Conservation (phyloP, 305 asterid genomes). For the Fraxinus dipetala region DNA sequence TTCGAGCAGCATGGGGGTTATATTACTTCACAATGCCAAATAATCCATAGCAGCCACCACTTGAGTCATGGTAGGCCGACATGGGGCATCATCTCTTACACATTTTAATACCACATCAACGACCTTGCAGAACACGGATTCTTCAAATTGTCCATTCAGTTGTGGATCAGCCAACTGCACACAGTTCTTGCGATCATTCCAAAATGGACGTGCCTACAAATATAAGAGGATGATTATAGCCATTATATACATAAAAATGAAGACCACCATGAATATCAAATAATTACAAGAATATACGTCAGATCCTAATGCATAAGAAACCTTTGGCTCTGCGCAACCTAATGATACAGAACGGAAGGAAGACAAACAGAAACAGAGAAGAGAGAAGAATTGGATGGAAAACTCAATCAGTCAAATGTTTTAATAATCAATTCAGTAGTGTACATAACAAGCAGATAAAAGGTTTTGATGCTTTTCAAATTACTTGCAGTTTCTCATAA, state of each 20-base stretch:
- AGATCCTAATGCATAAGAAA: neutral
- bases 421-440: neutral
- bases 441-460: neutral
- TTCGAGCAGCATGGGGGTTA: neutral
- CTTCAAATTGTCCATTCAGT: conserved; percentile 6
- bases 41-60: conserved; percentile 13
- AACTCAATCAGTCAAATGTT: neutral
- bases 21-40: neutral
- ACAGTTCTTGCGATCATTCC: neutral
- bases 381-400: neutral
- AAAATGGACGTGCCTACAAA: conserved; percentile 13
- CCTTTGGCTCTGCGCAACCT: neutral
- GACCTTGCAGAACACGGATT: neutral
- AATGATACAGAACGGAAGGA: neutral
- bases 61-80: conserved; percentile 13
- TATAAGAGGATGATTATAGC: neutral
- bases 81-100: conserved; percentile 6
- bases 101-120: conserved; percentile 10
- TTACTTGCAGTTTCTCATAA: neutral
- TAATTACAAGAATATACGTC: neutral
- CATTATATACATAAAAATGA: neutral
- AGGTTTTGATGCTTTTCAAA: neutral
- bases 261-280: neutral
- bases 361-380: neutral
- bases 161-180: conserved; percentile 1